Evolutionary conservation across 1,284 basidiomycete genomes (phyloP), one percentile per base, ranked within the genome.

Genomic region (Cryptococcus sp.): DNA sequence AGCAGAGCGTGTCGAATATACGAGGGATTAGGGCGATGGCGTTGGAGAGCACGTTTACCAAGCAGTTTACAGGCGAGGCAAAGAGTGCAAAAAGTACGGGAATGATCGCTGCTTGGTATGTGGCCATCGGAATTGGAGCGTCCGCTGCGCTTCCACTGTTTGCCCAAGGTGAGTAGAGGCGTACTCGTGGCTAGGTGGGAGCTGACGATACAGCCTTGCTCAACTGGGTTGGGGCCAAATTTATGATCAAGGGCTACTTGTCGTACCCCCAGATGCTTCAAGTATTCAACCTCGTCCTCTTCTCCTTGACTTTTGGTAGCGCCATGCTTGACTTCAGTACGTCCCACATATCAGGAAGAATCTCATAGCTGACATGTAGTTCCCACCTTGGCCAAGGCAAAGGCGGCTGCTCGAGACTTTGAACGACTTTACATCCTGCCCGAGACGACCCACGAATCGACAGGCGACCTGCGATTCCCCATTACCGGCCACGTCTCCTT

Each of bases 251-350:
- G 4, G 88, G 87, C n/a, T 82, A 79, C 12, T 92, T 94, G 72
- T 81, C 82, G 14, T 95, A 94, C 69, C 77, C 84, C 54, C 80
- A 84, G 56, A 89, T 97, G 85, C 80, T 95, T 39, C 80, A 92
- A 71, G 86, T 88, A 22, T 82, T 95, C 66, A 86, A 93, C 54
- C 78, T 97, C 50, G 85, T 97, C 50, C 83, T 97, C 33, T 97
- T 97, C 75, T 85, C 87, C 6, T 84, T 97, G 52, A 88, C 89
- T 2, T 94, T 95, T 57, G 88, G 89, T 1, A 83, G 85, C 22
- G 87, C 91, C 68, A 79, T 92, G 57, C 84, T 97, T 80, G 79
- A 82, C 24, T 93, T 91, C 74, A 85, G 87, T 90, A 66, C 66
- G 87, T 35, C 24, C n/a, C 34, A 14, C 18, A 18, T 26, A 12